Base-by-base conservation (phyloP, 2,329 filamentous ascomycete genomes). In the Aspergillus novoparasiticus region DNA sequence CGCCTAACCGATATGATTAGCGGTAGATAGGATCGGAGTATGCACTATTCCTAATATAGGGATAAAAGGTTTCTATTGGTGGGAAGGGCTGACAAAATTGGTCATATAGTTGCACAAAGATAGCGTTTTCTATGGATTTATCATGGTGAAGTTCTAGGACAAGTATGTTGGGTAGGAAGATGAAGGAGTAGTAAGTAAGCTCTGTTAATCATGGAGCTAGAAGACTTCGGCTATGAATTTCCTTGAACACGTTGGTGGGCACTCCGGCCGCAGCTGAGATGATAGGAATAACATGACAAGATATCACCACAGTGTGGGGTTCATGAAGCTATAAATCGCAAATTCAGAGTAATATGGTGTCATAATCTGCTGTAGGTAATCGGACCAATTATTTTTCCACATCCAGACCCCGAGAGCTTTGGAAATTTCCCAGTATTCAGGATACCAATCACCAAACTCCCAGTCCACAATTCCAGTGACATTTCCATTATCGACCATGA, bases 391-490 rank as follows among this genome's bases (percentile, higher is more conserved):
- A 71, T 76, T 73, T 23, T 69, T 66, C 71, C 73, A 77, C 55
- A 59, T 57, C 62, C 51, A 75, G 39, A 66, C 66, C 65, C 72
- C 70, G 34, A 76, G 64, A 36, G 77, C 74, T 61, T 66, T 71
- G 26, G 73, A 68, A 61, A 75, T 80, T 63, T 79, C 76, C 76
- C 73, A 80, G 66, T 80, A 80, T 43, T 68, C 74, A n/a, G 76
- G 77, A 64, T 76, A 78, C 75, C 75, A 80, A 8, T 0, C 3
- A 32, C 9, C 76, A 54, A 70, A 75, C 58, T 80, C 77, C 78
- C 75, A 81, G 67, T 81, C 76, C 58, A 81, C 68, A 30, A 81
- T 69, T 1, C 65, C 72, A 51, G 66, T 67, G 26, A 75, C 65
- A 26, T 60, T 12, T 28, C 66, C 70, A 53, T 66, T 48, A 11